These are phyloP conservation scores for Neofusicoccum parvum DNA, from an alignment of 2,329 filamentous ascomycete species.

Conservation along the genomic window DNA sequence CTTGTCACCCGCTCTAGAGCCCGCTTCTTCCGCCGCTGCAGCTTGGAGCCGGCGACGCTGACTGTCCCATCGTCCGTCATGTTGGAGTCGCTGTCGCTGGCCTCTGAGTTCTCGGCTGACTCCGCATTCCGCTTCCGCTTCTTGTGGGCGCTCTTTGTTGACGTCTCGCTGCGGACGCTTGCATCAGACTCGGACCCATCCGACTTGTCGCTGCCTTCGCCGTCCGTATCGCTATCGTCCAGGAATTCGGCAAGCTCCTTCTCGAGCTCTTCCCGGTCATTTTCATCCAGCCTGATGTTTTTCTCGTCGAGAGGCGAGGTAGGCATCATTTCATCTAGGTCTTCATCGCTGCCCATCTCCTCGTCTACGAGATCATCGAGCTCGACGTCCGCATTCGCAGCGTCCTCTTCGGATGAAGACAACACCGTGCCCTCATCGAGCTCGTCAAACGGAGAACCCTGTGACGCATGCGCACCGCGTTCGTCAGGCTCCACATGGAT, in stretches of 20 bases:
- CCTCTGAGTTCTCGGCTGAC: slow-evolving; percentile 38
- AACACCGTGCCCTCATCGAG: slow-evolving; percentile 36
- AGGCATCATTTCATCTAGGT: slow-evolving; percentile 24
- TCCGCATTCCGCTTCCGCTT: slow-evolving; percentile 41
- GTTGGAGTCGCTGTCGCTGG: slow-evolving; percentile 45
- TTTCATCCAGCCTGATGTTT: slow-evolving; percentile 43
- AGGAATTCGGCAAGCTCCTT: slow-evolving; percentile 76
- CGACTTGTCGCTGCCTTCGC: slow-evolving; percentile 36
- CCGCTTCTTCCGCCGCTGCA: slow-evolving; percentile 52
- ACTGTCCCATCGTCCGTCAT: slow-evolving; percentile 21
- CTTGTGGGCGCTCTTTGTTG: slow-evolving; percentile 36
- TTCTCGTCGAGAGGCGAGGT: slow-evolving; percentile 12
- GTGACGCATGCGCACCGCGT: slow-evolving; percentile 26
- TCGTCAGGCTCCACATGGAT: slow-evolving; percentile 75
- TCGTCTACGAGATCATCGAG: slow-evolving; percentile 27
- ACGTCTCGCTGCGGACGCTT: slow-evolving; percentile 32
- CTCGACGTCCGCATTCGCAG: slow-evolving; percentile 37
- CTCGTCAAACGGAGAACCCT: slow-evolving; percentile 39
- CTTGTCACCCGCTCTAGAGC: slow-evolving; percentile 51
- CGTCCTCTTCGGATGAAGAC: slow-evolving; percentile 49
- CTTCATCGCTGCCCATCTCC: slow-evolving; percentile 38
- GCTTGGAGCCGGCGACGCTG: slow-evolving; percentile 37
- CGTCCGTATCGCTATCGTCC: slow-evolving; percentile 48
- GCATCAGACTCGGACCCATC: slow-evolving; percentile 38
- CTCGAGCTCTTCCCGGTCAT: slow-evolving; percentile 44